Evolutionary conservation across 306 rosid species (phyloP), one percentile per base, ranked within the genome.

Genomic region (Argentina anserina): DNA sequence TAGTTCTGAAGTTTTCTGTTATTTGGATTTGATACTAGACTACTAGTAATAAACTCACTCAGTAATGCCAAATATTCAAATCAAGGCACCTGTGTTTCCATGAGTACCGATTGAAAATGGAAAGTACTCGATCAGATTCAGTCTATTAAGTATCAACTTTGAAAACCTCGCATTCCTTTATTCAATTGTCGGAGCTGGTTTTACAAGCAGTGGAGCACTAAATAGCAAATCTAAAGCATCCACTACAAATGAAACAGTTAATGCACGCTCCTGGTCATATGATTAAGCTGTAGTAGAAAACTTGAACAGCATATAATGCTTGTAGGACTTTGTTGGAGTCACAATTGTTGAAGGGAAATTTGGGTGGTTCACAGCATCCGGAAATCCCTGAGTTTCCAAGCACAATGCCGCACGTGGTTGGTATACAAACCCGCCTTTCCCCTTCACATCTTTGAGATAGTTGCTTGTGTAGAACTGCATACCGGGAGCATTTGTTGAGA

Each of bases 261-360:
- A 12, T 41, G 20, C 21, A 69, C 31, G 46, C 43, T 18, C 45
- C 12, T 29, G 28, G 1, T 3, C 13, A 74, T 28, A 36, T 12
- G 80, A 63, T 59, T 59, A 59, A 56, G 69, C 71, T 49, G 75
- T 73, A 34, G 82, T 81, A 7, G 91, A 89, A 65, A 92, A 90
- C 85, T 82, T 78, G 3, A 85, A 67, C 23, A 86, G 71, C 88
- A 86, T 85, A 45, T 20, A 12, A 70, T 89, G 97, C 13, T 74
- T 84, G 59, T 89, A 89, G 74, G 89, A 75, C 78, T 82, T 77
- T 65, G 78, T 77, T 1, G 86, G 88, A 21, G 79, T 86, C 31
- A 92, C 88, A 81, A 90, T 90, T 6, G 89, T 87, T 5, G 97
- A 90, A 5, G 96, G 96, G 65, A 92, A 92, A 77, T 85, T 86